phyloP scores from a whole-genome alignment of 2,329 filamentous ascomycete genomes.

The Aspergillus ochraceus region DNA sequence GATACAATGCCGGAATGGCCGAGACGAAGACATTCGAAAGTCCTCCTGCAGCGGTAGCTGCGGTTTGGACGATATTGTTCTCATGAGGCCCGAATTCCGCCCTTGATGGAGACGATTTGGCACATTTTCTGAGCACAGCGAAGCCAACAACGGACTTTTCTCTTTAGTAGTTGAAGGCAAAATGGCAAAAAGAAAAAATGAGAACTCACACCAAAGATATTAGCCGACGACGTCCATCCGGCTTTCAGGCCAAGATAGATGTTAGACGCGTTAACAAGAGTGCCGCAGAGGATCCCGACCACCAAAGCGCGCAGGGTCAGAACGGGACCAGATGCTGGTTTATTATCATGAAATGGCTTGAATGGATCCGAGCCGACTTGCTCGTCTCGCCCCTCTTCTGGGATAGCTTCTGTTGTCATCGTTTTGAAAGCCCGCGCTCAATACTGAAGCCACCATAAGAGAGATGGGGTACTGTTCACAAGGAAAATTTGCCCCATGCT shows the following conservation, averaged over 20 bases:
- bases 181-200: too few relatives aligned
- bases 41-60: slow-evolving; percentile 5
- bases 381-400: not conserved
- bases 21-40: slow-evolving; percentile 6
- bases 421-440: not conserved
- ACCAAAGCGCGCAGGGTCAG: slow-evolving; percentile 2
- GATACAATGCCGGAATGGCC: slow-evolving; percentile 4
- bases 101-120: not conserved
- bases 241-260: slow-evolving; percentile 7
- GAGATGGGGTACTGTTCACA: not conserved
- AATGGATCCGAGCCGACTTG: not conserved
- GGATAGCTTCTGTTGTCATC: not conserved
- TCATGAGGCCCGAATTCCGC: slow-evolving; percentile 5
- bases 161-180: not conserved
- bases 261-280: slow-evolving; percentile 6
- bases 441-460: not conserved
- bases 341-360: not conserved
- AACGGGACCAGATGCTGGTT: not conserved
- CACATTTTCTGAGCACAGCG: not conserved
- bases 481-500: not conserved
- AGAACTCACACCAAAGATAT: slow-evolving; percentile 6
- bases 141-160: slow-evolving; percentile 6
- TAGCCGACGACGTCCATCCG: slow-evolving; percentile 3
- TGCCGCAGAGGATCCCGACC: slow-evolving; percentile 3
- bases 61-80: slow-evolving; percentile 8